Percentiles rank a stretch among this genome's conserved stretches.
These are phyloP conservation scores for Epichloe baconii DNA, from an alignment of 2,329 filamentous ascomycete species.

Conservation along the genomic window DNA sequence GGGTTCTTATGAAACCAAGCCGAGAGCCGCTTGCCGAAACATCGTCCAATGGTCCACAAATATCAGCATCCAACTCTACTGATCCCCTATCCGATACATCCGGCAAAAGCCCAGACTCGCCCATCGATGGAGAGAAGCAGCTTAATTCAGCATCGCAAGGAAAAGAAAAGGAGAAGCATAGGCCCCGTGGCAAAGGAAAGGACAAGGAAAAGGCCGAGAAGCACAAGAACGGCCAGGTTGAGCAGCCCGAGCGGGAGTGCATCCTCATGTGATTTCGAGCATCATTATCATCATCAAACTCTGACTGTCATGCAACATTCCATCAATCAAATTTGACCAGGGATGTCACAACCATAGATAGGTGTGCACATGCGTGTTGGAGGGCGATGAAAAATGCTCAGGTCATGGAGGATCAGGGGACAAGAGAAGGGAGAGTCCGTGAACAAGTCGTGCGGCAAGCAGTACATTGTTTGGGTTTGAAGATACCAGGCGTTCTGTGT, in stretches of 20 bases:
- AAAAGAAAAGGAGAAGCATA: constrained; percentile 14
- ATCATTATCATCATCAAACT: neutral
- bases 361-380: neutral
- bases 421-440: neutral
- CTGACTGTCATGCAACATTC: no score
- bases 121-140: constrained; percentile 11
- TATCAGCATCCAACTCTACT: constrained; percentile 15
- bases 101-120: constrained; percentile 10
- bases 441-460: neutral
- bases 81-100: constrained; percentile 13
- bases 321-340: no score
- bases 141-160: constrained; percentile 8
- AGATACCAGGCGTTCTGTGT: constrained; percentile 3
- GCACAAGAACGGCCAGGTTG: constrained; percentile 17
- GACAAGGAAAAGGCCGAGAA: constrained; percentile 26
- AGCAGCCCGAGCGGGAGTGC: constrained; percentile 34
- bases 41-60: constrained; percentile 9
- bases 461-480: neutral
- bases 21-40: constrained; percentile 28
- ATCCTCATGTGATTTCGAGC: constrained; percentile 27
- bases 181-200: constrained; percentile 21
- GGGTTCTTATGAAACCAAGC: constrained; percentile 36
- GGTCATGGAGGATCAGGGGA: neutral
- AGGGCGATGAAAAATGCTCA: no score
- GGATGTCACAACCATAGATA: neutral